Percentiles rank a stretch among this genome's conserved stretches.
Evolutionary conservation across 768 basidiomycete species (phyloP).

Genomic region (Podaxis mareebaensis): DNA sequence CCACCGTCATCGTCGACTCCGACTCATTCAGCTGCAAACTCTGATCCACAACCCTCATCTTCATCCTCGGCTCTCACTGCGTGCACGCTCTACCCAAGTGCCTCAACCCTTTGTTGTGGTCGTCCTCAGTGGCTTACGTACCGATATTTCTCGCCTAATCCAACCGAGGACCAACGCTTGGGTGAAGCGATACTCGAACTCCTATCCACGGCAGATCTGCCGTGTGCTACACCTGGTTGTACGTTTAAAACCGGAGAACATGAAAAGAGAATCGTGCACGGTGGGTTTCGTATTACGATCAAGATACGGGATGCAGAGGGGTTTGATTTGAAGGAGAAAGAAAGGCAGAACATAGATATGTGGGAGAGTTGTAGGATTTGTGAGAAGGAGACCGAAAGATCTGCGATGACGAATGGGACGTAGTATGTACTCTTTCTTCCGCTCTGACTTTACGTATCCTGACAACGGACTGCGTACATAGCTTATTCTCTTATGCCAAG

Average conservation of each 20-base stretch:
- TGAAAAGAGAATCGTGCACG: slow-evolving; percentile 44
- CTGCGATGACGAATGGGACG: slow-evolving; percentile 46
- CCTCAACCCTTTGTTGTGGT: slow-evolving; percentile 38
- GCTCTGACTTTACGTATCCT: not conserved
- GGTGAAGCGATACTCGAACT: slow-evolving; percentile 43
- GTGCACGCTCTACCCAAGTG: not conserved
- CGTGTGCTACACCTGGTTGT: slow-evolving; percentile 40
- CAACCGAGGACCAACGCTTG: slow-evolving; percentile 35
- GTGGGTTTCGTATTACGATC: slow-evolving; percentile 32
- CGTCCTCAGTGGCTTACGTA: slow-evolving; percentile 52
- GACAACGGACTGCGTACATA: slow-evolving; percentile 22
- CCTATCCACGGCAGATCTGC: slow-evolving; percentile 29
- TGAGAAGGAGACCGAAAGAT: slow-evolving; percentile 31
- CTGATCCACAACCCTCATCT: not conserved
- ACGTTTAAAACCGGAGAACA: slow-evolving; percentile 39
- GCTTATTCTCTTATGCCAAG: slow-evolving; percentile 58
- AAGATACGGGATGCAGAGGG: slow-evolving; percentile 19
- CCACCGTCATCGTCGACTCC: not conserved
- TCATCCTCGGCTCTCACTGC: not conserved
- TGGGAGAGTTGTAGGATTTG: slow-evolving; percentile 57
- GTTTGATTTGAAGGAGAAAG: slow-evolving; percentile 11
- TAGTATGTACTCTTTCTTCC: slow-evolving; percentile 41
- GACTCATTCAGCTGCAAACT: slow-evolving; percentile 2
- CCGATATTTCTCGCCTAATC: slow-evolving; percentile 40
- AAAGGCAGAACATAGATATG: slow-evolving; percentile 30